Base-by-base conservation (phyloP, 805 yeast genomes). In the Metschnikowia lachancei region DNA sequence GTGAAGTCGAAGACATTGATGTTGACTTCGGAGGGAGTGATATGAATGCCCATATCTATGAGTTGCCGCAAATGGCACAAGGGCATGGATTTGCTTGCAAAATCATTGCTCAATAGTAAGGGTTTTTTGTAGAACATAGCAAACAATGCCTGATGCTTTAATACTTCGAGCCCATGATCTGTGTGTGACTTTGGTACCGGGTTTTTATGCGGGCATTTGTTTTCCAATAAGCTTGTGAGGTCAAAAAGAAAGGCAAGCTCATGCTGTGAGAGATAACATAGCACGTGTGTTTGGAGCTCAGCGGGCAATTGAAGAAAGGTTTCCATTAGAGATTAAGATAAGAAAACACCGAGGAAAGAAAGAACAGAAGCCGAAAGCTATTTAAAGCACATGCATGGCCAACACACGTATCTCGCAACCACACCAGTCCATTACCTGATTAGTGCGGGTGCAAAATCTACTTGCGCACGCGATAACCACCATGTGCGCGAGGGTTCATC, bases 1-100 rank as follows among this genome's bases (percentile, higher is more conserved):
- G 50, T 41, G 43, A 46, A 49, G 46, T 47, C 57, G 45, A 37
- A 54, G 17, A 53, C 49, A 24, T 48, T 49, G 32, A 43, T 50
- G 20, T 52, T 47, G 40, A 62, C 47, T 5, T 54, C 56, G 12
- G 44, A 45, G 1, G 66, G 66, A 17, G 51, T 37, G 19, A 63
- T 62, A 32, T 49, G 35, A 13, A 64, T 39, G 14, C 51, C 43
- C 45, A 53, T 41, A 1, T n/a, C 28, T 11, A 52, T 41, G 18
- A 64, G 49, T 41, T 62, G 57, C 34, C 50, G 40, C 22, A 64
- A 45, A 17, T 55, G 56, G 12, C 33, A 31, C 5, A 43, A 32
- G 3, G 54, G 26, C 20, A 59, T 43, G 22, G 49, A 41, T 11
- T 24, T 49, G 30, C 43, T 42, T 30, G 31, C 35, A 7, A 34